These are phyloP conservation scores for Angomonas desouzai DNA, from an alignment of 208 protist genomes.

Conservation along the genomic window DNA sequence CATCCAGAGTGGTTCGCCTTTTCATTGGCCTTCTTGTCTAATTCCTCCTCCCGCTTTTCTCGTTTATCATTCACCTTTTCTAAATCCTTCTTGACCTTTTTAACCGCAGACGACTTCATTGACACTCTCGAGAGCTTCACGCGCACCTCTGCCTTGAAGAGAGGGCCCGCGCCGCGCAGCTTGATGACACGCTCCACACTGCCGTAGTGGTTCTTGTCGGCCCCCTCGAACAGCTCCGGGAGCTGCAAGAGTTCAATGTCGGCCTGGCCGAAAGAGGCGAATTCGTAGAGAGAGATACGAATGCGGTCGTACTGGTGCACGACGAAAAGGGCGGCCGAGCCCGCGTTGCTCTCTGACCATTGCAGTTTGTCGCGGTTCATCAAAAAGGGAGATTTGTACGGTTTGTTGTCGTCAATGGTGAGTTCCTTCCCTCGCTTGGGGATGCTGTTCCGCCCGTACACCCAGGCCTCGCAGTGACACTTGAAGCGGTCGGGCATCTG, in stretches of 20 bases:
- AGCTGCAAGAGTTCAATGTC: constrained; percentile 63
- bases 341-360: constrained; percentile 41
- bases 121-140: constrained; percentile 47
- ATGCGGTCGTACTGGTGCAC: constrained; percentile 72
- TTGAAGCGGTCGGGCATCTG: constrained; percentile 59
- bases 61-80: constrained; percentile 24
- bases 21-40: constrained; percentile 12
- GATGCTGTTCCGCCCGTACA: constrained; percentile 29
- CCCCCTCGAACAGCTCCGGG: constrained; percentile 33
- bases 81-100: constrained; percentile 21
- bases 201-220: constrained; percentile 10
- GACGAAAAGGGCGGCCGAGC: constrained; percentile 36
- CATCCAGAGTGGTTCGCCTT: constrained; percentile 30
- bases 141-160: constrained; percentile 33
- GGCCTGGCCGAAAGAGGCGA: constrained; percentile 49
- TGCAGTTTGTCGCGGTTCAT: constrained; percentile 34
- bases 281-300: constrained; percentile 64
- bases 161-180: constrained; percentile 12
- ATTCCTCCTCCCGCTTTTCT: not conserved
- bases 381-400: constrained; percentile 51
- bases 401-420: constrained; percentile 29
- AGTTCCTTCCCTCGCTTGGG: constrained; percentile 15
- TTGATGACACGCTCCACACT: constrained; percentile 25
- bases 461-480: constrained; percentile 75
- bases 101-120: constrained; percentile 25